Base-by-base conservation (phyloP, 2,329 filamentous ascomycete species). In the Akanthomyces muscarius region DNA sequence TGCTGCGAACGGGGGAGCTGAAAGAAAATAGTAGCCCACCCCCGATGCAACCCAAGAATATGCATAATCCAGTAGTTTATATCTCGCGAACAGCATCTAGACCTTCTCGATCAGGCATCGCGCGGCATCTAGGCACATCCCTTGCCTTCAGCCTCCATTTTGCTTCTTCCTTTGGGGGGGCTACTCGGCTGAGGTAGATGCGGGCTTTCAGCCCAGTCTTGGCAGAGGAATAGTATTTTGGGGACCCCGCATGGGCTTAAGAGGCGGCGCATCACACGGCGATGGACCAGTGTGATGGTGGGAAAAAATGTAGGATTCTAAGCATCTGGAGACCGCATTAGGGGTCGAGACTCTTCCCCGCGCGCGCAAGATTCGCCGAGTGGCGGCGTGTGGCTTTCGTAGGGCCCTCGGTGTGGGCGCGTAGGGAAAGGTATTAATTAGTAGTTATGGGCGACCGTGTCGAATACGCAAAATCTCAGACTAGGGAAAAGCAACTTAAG, bases 41-140 rank as follows among this genome's bases (percentile, higher is more conserved):
- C 23, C 25, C 57, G 13, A 52, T 60, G 57, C 57, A 60, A 60
- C 57, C 47, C 23, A 51, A 25, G 10, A 33, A 60, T 52, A 52
- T 52, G 57, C 57, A 60, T 59, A 60, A 50, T 13, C 4, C 57
- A 36, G 25, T 44, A 52, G 23, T 33, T 23, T 33, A 44, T 42
- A 41, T 8, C 28, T 7, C 4, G 18, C n/a, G 14, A 45, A 4
- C 1, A 25, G 16, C 21, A 57, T 41, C 44, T 59, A 33, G 45
- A 41, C 56, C 56, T 59, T 28, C 56, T 59, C 18, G 11, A 50
- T 50, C 14, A 41, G 56, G 56, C 8, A 59, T 59, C 56, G 56
- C 41, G 45, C 55, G 8, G 21, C 30, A 58, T 50, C 23, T 8
- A 50, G 21, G 21, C 55, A 57, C n/a, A 18, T 5, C 42, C 42